Evolutionary conservation across 2,329 filamentous ascomycete genomes (phyloP).

Genomic region (Sporothrix curviconia): DNA sequence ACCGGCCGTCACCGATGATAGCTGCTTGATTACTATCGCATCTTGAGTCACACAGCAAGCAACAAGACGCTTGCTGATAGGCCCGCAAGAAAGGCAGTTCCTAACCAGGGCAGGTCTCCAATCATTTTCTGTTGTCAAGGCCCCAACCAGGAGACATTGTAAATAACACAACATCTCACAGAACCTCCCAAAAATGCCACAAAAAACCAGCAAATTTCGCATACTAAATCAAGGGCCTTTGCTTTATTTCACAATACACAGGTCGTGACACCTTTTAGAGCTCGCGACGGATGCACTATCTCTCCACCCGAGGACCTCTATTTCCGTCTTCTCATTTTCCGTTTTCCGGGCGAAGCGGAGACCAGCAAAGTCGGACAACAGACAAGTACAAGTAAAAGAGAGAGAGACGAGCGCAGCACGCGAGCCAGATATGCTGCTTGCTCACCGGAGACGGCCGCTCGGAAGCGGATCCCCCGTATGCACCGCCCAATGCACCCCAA

Average conservation of each 20-base stretch:
- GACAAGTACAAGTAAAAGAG: neutral
- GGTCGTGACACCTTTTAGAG: no score
- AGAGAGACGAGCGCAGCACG: no score
- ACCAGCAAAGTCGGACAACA: neutral
- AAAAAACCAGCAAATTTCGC: no score
- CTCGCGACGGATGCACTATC: no score
- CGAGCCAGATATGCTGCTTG: neutral
- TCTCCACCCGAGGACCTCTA: no score
- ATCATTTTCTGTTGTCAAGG: no score
- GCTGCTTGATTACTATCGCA: neutral
- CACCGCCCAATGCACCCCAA: neutral
- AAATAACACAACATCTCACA: no score
- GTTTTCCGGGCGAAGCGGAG: neutral
- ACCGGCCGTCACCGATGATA: neutral
- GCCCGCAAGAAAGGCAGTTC: neutral
- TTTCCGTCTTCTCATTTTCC: no score
- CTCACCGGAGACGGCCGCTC: neutral
- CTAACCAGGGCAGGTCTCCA: neutral
- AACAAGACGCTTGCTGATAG: neutral
- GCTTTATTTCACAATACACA: no score
- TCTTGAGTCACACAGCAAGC: neutral
- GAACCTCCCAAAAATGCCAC: no score
- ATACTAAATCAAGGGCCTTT: no score
- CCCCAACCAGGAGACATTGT: neutral
- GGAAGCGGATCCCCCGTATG: slow-evolving; percentile 1